Evolutionary conservation across 176 grass and related monocot species (phyloP).

Genomic region (Neostapfia colusana): DNA sequence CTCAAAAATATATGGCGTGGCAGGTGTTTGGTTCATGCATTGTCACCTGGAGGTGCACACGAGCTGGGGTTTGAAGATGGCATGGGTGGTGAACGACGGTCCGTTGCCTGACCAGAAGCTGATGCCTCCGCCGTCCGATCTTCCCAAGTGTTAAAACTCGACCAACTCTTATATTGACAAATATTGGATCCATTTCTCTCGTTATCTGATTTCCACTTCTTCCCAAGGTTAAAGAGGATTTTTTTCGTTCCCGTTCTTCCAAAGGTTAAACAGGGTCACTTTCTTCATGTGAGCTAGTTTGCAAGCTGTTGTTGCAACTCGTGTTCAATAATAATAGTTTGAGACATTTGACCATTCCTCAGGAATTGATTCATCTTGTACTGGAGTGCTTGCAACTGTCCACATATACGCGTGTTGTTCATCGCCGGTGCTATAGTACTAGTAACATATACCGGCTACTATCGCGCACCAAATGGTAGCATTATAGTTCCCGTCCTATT

Average conservation of each 20-base stretch:
- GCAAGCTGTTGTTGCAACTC: not conserved
- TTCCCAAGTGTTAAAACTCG: slow-evolving; percentile 49
- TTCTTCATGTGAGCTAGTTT: slow-evolving; percentile 1
- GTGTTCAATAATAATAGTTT: slow-evolving; percentile 3
- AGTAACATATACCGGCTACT: not conserved
- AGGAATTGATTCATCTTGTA: not conserved
- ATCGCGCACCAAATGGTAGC: no score
- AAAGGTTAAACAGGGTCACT: not conserved
- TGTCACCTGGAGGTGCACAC: slow-evolving; percentile 76
- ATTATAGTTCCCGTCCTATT: no score
- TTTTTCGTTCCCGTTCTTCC: not conserved
- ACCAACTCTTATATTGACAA: not conserved
- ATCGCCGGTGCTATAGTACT: no score
- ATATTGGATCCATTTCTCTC: slow-evolving; percentile 13
- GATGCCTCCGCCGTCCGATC: slow-evolving; percentile 61
- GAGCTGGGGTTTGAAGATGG: slow-evolving; percentile 76
- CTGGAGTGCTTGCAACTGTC: not conserved
- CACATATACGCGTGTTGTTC: not conserved
- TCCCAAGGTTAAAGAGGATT: not conserved
- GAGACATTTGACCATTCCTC: not conserved
- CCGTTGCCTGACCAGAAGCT: slow-evolving; percentile 58
- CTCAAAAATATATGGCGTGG: not conserved
- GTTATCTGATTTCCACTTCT: not conserved
- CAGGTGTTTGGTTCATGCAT: slow-evolving; percentile 81
- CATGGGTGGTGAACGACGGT: slow-evolving; percentile 69